Conservation (phyloP, 2,329 filamentous ascomycete genomes). For the Huntiella savannae region DNA sequence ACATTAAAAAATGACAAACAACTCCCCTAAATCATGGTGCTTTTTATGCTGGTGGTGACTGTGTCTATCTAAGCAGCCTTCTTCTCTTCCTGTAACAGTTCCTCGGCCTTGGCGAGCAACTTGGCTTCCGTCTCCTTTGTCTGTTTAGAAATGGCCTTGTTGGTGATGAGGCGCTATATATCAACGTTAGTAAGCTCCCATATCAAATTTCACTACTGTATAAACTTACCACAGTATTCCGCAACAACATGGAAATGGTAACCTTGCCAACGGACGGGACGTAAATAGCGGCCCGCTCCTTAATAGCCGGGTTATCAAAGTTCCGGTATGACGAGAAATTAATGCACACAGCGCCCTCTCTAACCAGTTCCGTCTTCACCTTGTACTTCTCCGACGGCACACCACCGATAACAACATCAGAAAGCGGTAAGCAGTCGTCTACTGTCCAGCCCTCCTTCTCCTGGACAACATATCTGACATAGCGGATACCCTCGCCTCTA, state of each 20-base stretch:
- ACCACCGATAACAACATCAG: conserved; percentile 86
- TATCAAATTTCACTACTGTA: not conserved
- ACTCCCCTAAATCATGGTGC: not conserved
- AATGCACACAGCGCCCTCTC: conserved; percentile 90
- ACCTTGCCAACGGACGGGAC: conserved; percentile 96
- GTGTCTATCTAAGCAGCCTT: no score
- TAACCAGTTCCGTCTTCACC: conserved; percentile 63
- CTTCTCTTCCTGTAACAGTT: conserved; percentile 3
- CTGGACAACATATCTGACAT: conserved; percentile 67
- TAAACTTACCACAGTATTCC: conserved; percentile 67
- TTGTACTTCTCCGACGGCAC: conserved; percentile 81
- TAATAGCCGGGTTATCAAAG: conserved; percentile 67
- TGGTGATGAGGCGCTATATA: conserved; percentile 31
- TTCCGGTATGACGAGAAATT: conserved; percentile 96
- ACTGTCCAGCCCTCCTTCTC: conserved; percentile 66
- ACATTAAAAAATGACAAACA: not conserved
- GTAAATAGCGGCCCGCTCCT: conserved; percentile 91
- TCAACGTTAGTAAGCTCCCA: conserved; percentile 14
- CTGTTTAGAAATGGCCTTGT: conserved; percentile 20
- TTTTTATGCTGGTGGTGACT: no score
- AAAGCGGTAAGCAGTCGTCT: conserved; percentile 65
- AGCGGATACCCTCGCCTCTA: conserved; percentile 69
- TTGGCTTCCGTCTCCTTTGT: conserved; percentile 17
- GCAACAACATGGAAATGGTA: conserved; percentile 75
- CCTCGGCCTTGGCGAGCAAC: conserved; percentile 7